Percentiles rank a stretch among this genome's conserved stretches.
phyloP scores from a whole-genome alignment of 768 basidiomycete species.

The Xanthoconium stramineum region DNA sequence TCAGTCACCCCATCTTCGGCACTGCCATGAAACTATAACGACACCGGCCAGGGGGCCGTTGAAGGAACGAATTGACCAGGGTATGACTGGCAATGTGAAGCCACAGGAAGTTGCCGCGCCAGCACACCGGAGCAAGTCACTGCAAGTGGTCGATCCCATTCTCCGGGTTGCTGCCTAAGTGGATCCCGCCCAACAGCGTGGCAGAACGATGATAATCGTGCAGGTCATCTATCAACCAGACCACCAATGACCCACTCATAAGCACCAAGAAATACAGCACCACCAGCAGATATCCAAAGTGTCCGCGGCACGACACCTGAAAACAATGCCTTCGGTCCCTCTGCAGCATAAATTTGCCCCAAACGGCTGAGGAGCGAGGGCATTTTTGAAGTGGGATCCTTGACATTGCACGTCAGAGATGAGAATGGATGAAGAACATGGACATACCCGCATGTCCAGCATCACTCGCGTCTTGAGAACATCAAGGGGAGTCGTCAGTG shows the following conservation, averaged over 20 bases:
- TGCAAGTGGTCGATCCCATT: neutral
- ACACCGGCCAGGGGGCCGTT: no score
- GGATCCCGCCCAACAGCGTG: neutral
- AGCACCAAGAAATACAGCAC: slow-evolving; percentile 95
- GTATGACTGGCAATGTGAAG: neutral
- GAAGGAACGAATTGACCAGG: neutral
- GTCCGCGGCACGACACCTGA: slow-evolving; percentile 88
- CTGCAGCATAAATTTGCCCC: slow-evolving; percentile 60
- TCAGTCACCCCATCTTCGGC: no score
- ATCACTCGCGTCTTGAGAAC: slow-evolving; percentile 97
- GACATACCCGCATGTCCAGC: slow-evolving; percentile 79
- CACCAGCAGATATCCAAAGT: slow-evolving; percentile 94
- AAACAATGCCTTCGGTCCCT: slow-evolving; percentile 78
- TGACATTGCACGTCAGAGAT: neutral
- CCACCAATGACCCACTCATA: slow-evolving; percentile 78
- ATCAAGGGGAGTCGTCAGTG: slow-evolving; percentile 89
- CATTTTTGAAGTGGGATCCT: slow-evolving; percentile 49
- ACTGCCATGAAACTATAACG: no score
- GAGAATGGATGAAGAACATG: neutral
- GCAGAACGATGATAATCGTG: neutral
- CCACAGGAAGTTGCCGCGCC: neutral
- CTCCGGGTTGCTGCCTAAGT: neutral
- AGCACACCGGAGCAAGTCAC: neutral
- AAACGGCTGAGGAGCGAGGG: slow-evolving; percentile 60
- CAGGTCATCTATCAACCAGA: slow-evolving; percentile 32